A percentile compares a stretch with the other conserved stretches of the same genome.
Evolutionary conservation across 148 eudicot genomes (phyloP).

Genomic region (Rhododendron simsii): DNA sequence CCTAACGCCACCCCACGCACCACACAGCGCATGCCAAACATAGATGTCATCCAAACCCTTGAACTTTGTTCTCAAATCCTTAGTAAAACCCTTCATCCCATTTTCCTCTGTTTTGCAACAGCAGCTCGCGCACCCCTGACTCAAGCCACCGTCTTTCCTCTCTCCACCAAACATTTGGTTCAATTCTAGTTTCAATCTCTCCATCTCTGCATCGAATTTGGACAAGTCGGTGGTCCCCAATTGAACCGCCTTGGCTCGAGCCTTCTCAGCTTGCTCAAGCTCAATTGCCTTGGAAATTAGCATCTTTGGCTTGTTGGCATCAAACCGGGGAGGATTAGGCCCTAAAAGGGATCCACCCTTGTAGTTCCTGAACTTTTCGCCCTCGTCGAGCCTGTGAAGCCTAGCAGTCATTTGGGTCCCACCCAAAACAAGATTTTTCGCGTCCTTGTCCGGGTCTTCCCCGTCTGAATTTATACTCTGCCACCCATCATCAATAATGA

Average conservation of each 20-base stretch:
- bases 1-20: conserved; percentile 76
- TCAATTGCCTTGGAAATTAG: conserved; percentile 54
- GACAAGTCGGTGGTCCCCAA: conserved; percentile 29
- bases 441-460: conserved; percentile 32
- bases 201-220: conserved; percentile 20
- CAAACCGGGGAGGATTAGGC: conserved; percentile 36
- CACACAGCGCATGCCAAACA: conserved; percentile 72
- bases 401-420: conserved; percentile 73
- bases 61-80: conserved; percentile 39
- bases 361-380: conserved; percentile 52
- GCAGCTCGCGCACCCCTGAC: background rate
- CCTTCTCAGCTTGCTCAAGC: conserved; percentile 46
- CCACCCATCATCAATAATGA: conserved; percentile 76
- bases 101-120: conserved; percentile 14
- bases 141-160: background rate
- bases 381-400: conserved; percentile 49
- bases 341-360: conserved; percentile 35
- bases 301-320: conserved; percentile 47
- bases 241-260: conserved; percentile 29
- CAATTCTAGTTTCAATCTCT: conserved; percentile 36
- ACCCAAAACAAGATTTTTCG: conserved; percentile 41
- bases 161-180: conserved; percentile 30
- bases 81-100: conserved; percentile 60
- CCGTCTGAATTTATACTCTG: conserved; percentile 48
- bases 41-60: conserved; percentile 59